These are phyloP conservation scores for Scedosporium boydii DNA, from an alignment of 2,329 filamentous ascomycete species.

Conservation along the genomic window DNA sequence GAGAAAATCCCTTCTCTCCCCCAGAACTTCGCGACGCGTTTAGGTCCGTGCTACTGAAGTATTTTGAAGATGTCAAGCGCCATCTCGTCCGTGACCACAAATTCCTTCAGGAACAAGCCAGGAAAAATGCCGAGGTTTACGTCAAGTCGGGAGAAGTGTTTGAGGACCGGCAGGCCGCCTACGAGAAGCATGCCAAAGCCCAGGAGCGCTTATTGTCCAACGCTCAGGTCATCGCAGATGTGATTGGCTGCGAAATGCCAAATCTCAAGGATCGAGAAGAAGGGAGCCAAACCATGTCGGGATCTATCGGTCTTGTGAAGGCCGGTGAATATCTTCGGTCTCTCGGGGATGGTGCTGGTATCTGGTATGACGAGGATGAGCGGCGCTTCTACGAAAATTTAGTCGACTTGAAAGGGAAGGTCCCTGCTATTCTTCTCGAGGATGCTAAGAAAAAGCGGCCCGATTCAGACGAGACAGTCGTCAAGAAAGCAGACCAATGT, in stretches of 20 bases:
- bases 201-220: conserved; percentile 87
- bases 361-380: conserved; percentile 98
- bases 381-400: conserved; percentile 96
- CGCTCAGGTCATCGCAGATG: conserved; percentile 83
- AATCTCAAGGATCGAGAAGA: conserved; percentile 79
- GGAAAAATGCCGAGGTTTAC: conserved; percentile 94
- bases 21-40: conserved; percentile 78
- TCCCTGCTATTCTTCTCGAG: conserved; percentile 86
- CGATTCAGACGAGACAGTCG: conserved; percentile 72
- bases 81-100: conserved; percentile 91
- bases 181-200: conserved; percentile 85
- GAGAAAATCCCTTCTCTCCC: conserved; percentile 66
- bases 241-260: conserved; percentile 85
- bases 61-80: conserved; percentile 85
- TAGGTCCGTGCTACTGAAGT: conserved; percentile 72
- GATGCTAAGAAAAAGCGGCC: conserved; percentile 89
- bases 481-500: conserved; percentile 57
- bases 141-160: conserved; percentile 98
- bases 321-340: conserved; percentile 87
- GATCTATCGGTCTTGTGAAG: conserved; percentile 87
- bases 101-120: conserved; percentile 73
- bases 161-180: conserved; percentile 90
- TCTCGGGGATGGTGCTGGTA: conserved; percentile 81
- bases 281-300: conserved; percentile 52
- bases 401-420: conserved; percentile 89